Base-by-base conservation (phyloP, 371 early-diverging fungal genomes). In the Scutellospora calospora region DNA sequence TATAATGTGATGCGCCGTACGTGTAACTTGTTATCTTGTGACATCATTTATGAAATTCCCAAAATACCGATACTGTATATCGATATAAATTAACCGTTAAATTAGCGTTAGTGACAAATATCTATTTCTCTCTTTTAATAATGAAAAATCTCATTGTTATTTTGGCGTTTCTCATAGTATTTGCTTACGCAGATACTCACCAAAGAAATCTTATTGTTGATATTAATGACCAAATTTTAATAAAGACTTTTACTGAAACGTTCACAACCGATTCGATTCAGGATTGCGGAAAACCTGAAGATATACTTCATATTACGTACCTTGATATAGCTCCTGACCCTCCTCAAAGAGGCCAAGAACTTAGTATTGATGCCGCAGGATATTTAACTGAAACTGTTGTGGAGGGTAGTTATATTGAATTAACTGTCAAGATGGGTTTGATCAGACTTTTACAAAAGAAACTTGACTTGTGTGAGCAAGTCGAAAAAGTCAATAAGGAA, bases 381-480 rank as follows among this genome's bases (percentile, higher is more conserved):
- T 73, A 41, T 59, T 85, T 91, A 27, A 60, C 74, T 5, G 87
- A 89, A 73, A 80, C 76, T 18, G 86, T 93, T n/a, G 85, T 83
- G 18, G 76, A 90, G 14, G 92, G 93, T 8, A 88, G 91, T 11
- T 73, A 41, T 8, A 87, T 87, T 52, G 79, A 87, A 9, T 62
- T 92, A 33, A 54, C 84, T 18, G 90, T 90, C 81, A 89, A 91
- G 82, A 87, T 80, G 0, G 87, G 87, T 16, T 14, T 85, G 77
- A 71, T 90, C 84, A 85, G 87, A 87, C 45, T 87, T 66, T 52
- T 85, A 80, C 73, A 89, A 54, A 35, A 87, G 76, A 78, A 52
- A 49, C 81, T 87, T 69, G 88, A 93, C 84, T 87, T 91, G 80
- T 88, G 91, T 73, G 86, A 90, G 14, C 86, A 91, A 72, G 81